These are phyloP conservation scores for Populus simonii DNA, from an alignment of 345 rosid genomes.

Conservation along the genomic window DNA sequence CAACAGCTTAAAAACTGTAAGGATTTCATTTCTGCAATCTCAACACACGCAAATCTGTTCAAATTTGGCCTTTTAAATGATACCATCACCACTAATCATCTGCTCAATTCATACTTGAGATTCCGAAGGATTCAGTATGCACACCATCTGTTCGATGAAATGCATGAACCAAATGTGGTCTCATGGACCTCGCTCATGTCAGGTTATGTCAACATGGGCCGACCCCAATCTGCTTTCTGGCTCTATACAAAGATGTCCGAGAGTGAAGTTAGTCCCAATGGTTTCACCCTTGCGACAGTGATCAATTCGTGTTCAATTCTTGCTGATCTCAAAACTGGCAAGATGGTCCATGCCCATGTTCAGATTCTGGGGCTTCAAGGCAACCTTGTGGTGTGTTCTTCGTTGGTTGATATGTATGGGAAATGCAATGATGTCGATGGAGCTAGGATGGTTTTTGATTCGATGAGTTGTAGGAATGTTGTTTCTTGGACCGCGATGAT, in stretches of 20 bases:
- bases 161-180: slow-evolving; percentile 66
- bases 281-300: slow-evolving; percentile 55
- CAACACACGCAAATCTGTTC: slow-evolving; percentile 28
- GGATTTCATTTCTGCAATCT: slow-evolving; percentile 22
- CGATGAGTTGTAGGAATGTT: slow-evolving; percentile 53
- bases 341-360: slow-evolving; percentile 51
- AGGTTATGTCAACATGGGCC: slow-evolving; percentile 39
- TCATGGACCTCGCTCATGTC: slow-evolving; percentile 71
- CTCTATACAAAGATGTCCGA: slow-evolving; percentile 40
- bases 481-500: slow-evolving; percentile 84
- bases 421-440: slow-evolving; percentile 68
- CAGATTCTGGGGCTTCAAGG: slow-evolving; percentile 42
- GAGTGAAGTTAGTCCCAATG: slow-evolving; percentile 47
- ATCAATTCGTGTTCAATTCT: slow-evolving; percentile 58
- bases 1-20: slow-evolving; percentile 36
- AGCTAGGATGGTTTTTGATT: slow-evolving; percentile 63
- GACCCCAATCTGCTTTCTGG: slow-evolving; percentile 36
- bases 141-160: slow-evolving; percentile 57
- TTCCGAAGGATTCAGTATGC: slow-evolving; percentile 31
- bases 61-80: slow-evolving; percentile 42
- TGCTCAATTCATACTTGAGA: slow-evolving; percentile 43
- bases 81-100: slow-evolving; percentile 44
- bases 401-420: slow-evolving; percentile 87
- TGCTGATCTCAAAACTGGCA: slow-evolving; percentile 45
- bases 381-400: slow-evolving; percentile 61